Evolutionary conservation across 2,329 filamentous ascomycete species (phyloP).

Genomic region (Emmonsia crescens): DNA sequence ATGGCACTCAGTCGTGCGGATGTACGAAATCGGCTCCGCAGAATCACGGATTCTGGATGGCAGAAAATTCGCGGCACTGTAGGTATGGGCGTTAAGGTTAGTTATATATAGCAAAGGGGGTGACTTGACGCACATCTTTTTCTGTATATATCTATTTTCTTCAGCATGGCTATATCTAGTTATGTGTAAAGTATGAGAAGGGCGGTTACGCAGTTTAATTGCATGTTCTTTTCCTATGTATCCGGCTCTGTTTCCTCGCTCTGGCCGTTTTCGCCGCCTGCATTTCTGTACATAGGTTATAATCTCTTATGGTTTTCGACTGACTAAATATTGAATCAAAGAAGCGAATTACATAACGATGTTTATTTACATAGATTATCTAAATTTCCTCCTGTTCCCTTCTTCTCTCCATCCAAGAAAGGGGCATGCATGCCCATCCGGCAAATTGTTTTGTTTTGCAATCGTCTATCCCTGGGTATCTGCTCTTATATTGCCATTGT

Average conservation of each 20-base stretch:
- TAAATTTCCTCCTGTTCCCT: too few relatives aligned
- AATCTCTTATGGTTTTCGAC: neutral
- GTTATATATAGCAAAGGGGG: conserved; percentile 59
- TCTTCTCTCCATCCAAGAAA: too few relatives aligned
- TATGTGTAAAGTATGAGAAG: neutral
- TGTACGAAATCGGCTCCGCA: conserved; percentile 61
- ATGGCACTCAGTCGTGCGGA: conserved; percentile 64
- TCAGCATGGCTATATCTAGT: neutral
- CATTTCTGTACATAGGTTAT: neutral
- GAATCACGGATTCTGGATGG: conserved; percentile 61
- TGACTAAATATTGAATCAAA: neutral
- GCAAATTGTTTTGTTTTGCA: too few relatives aligned
- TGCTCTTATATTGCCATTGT: neutral
- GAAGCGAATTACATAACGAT: neutral
- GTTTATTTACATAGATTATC: too few relatives aligned
- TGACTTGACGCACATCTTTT: neutral
- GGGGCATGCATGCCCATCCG: too few relatives aligned
- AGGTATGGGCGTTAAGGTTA: conserved; percentile 95
- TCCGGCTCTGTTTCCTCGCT: neutral
- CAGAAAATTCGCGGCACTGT: conserved; percentile 72
- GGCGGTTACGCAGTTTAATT: neutral
- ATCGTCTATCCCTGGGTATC: neutral
- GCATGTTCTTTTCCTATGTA: neutral
- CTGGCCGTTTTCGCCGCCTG: neutral
- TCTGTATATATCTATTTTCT: neutral